A percentile compares a stretch with the other conserved stretches of the same genome.
Evolutionary conservation across 164 flowering plant species (phyloP).

Genomic region (Taxillus chinensis): DNA sequence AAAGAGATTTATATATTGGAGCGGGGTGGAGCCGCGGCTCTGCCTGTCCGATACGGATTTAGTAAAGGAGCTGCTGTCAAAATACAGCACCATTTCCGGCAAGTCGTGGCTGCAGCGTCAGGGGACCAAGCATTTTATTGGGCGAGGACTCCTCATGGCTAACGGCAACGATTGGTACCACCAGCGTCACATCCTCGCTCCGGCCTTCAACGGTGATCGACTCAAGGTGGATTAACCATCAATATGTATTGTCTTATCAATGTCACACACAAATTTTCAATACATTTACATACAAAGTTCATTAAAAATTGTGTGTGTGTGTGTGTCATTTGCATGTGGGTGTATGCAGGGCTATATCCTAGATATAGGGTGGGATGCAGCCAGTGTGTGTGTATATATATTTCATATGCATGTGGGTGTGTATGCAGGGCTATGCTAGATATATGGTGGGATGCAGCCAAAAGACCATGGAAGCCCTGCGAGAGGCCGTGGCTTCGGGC

Average conservation of each 20-base stretch:
- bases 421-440: constrained; percentile 44
- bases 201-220: constrained; percentile 75
- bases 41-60: constrained; percentile 62
- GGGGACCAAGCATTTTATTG: constrained; percentile 74
- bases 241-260: too few species aligned
- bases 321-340: too few species aligned
- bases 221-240: constrained; percentile 45
- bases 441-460: constrained; percentile 83
- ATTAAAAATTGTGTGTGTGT: too few species aligned
- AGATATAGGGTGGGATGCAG: too few species aligned
- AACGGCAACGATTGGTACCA: constrained; percentile 85
- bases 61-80: constrained; percentile 66
- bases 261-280: too few species aligned
- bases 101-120: constrained; percentile 82
- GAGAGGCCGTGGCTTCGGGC: constrained; percentile 31
- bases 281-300: too few species aligned
- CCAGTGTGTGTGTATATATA: too few species aligned
- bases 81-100: constrained; percentile 53
- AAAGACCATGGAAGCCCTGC: constrained; percentile 41
- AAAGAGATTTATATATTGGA: constrained; percentile 77
- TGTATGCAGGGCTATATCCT: too few species aligned
- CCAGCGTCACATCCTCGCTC: constrained; percentile 79
- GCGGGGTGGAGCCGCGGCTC: constrained; percentile 82
- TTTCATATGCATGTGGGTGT: neutral
- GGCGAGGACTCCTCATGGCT: constrained; percentile 80